phyloP scores from a whole-genome alignment of 805 yeast species.

The Zygotorulaspora sp. region DNA sequence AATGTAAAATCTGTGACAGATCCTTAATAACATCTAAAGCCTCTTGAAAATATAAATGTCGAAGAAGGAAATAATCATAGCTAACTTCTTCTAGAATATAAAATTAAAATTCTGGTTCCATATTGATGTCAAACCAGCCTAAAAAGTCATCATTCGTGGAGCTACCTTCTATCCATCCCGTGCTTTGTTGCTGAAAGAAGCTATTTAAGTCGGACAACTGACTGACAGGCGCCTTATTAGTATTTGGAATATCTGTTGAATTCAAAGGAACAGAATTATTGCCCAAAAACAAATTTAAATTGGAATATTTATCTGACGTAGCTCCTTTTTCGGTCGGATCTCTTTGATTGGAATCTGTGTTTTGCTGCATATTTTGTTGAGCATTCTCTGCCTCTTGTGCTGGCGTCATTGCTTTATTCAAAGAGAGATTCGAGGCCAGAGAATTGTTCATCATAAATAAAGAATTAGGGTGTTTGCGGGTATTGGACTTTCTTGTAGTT shows the following conservation, averaged over 20 bases:
- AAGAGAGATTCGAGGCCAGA: slow-evolving; percentile 12
- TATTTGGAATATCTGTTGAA: slow-evolving; percentile 6
- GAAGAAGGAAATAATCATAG: too few relatives aligned
- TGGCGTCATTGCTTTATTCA: slow-evolving; percentile 14
- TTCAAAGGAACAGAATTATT: slow-evolving; percentile 7
- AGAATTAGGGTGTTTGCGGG: slow-evolving; percentile 11
- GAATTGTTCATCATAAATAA: slow-evolving; percentile 21
- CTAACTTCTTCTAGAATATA: too few relatives aligned
- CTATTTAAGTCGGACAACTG: slow-evolving; percentile 40
- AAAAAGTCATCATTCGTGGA: slow-evolving; percentile 67
- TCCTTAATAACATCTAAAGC: too few relatives aligned
- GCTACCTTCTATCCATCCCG: slow-evolving; percentile 79
- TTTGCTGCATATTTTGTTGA: slow-evolving; percentile 4
- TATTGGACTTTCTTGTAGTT: not conserved
- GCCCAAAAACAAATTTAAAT: slow-evolving; percentile 17
- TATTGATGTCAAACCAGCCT: slow-evolving; percentile 89
- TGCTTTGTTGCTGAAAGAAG: slow-evolving; percentile 75
- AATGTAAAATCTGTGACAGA: too few relatives aligned
- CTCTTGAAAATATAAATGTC: too few relatives aligned
- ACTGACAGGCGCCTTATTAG: slow-evolving; percentile 7
- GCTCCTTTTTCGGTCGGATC: slow-evolving; percentile 1
- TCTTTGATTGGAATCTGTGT: slow-evolving; percentile 5
- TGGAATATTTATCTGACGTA: slow-evolving; percentile 13
- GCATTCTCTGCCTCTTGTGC: slow-evolving; percentile 4
- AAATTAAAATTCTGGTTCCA: slow-evolving; percentile 56